Conservation (phyloP, 2,329 filamentous ascomycete genomes). For the Aspergillus ochraceus region DNA sequence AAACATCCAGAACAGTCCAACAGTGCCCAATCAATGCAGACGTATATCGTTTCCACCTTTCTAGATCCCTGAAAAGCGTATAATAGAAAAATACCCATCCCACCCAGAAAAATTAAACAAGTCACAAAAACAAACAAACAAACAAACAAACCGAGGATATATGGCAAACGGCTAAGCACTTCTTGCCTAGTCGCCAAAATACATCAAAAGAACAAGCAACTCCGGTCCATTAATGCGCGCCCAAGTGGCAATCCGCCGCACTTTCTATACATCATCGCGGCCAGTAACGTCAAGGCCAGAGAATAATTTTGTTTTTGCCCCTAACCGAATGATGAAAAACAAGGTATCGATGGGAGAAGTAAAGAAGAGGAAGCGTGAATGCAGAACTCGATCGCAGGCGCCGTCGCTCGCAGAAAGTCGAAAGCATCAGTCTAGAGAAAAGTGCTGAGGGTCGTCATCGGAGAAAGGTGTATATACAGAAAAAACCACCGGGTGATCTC, state of each 20-base stretch:
- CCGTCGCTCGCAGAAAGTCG: slow-evolving; percentile 43
- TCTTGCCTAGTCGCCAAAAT: slow-evolving; percentile 31
- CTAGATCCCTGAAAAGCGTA: slow-evolving; percentile 39
- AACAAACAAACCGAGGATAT: slow-evolving; percentile 29
- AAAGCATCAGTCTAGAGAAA: slow-evolving; percentile 37
- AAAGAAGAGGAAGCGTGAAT: slow-evolving; percentile 21
- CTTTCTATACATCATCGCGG: slow-evolving; percentile 43
- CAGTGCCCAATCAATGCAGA: slow-evolving; percentile 44
- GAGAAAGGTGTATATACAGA: slow-evolving; percentile 36
- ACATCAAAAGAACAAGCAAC: slow-evolving; percentile 33
- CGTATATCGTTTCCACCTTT: slow-evolving; percentile 47
- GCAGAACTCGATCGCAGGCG: slow-evolving; percentile 42
- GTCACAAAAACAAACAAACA: slow-evolving; percentile 26
- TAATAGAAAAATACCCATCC: slow-evolving; percentile 32
- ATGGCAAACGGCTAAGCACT: slow-evolving; percentile 27
- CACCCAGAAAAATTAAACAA: slow-evolving; percentile 30
- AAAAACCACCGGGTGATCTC: slow-evolving; percentile 30
- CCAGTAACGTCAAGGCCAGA: slow-evolving; percentile 31
- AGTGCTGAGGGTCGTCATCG: slow-evolving; percentile 37
- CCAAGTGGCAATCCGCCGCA: slow-evolving; percentile 36
- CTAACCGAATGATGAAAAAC: slow-evolving; percentile 37
- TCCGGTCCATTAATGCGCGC: slow-evolving; percentile 36
- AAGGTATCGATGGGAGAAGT: slow-evolving; percentile 34
- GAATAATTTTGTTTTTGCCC: slow-evolving; percentile 31
- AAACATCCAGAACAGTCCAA: slow-evolving; percentile 36